Evolutionary conservation across 1,284 basidiomycete genomes (phyloP), one percentile per base, ranked within the genome.

Genomic region (Ustilago shanxiensis): DNA sequence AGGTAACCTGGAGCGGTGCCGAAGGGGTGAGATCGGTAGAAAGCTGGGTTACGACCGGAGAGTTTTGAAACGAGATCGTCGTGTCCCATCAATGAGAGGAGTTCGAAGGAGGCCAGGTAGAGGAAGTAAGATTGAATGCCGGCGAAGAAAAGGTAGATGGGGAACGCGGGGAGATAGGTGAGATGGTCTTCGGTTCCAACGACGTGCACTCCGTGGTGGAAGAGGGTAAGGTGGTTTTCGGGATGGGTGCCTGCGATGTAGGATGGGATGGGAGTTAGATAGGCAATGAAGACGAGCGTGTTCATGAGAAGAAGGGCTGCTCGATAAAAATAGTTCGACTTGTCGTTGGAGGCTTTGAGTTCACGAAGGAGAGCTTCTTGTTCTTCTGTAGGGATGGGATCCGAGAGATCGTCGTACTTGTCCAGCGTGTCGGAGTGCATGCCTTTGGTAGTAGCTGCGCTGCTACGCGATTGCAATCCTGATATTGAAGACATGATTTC

Each of bases 101-200:
- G 57, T 58, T 86, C 84, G 58, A 75, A 49, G 0, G 41, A 50
- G 0, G 75, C 72, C 9, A 71, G 59, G 58, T 58, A 77, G 50
- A 86, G 67, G 29, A 82, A 39, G 60, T 67, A 69, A 29, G 78
- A 79, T 55, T 80, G 79, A 39, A 65, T 47, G 18, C 60, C 41
- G 39, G 83, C 77, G 64, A 81, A 80, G 71, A 79, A 14, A 16
- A 81, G 22, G 72, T 86, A 86, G 74, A 86, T 80, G 11, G 84
- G 84, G 44, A 80, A 78, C 0, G 82, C 83, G 18, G 84, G 84
- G 37, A 86, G 77, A 47, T 82, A 82, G 47, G 79, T 80, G 14
- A 86, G 61, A 54, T 86, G 83, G 7, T 83, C 81, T 50, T 81
- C 76, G 26, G 81, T 83, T 41, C 78, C 81, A n/a, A 84, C 71